Base-by-base conservation (phyloP, 108 stramenopile species). In the Fistulifera solaris region DNA sequence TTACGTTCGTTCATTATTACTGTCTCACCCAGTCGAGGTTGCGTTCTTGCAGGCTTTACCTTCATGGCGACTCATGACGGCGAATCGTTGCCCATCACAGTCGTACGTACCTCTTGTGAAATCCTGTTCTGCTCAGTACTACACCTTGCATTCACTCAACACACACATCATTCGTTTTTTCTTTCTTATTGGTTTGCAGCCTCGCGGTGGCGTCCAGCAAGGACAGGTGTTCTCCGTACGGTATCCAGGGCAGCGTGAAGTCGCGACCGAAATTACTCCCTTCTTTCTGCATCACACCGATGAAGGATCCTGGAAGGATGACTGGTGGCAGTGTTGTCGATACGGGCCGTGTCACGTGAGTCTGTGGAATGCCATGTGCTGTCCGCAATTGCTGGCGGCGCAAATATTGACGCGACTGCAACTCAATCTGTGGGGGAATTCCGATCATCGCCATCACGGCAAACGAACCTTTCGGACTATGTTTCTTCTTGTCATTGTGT, bases 361-460 rank as follows among this genome's bases (percentile, higher is more conserved):
- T 27, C 38, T 80, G n/a, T 75, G 70, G 62, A 78, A 79, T 63
- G 82, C 80, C 38, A 49, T 78, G 17, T 85, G 61, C 56, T 91
- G 77, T 52, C 66, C 74, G 26, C 78, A 81, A 49, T 55, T 87
- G 40, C 64, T 68, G 24, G 79, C 83, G 83, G 85, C 60, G n/a
- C 89, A 92, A 66, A 51, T 91, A 21, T 78, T 92, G 83, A 81
- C 70, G 18, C 66, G 89, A 27, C 54, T 92, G 71, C 58, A 79
- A 17, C 43, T 92, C 47, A 85, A 71, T 50, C 85, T 80, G 85
- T 55, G 87, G 44, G 89, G 50, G 22, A 22, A 51, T 2, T 2
- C 3, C 5, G 24, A 16, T n/a, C 50, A 5, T 5, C 3, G 5
- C 7, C 23, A 51, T 51, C 85, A 25, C 56, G 71, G 41, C 62